These are phyloP conservation scores for Diaporthe eres DNA, from an alignment of 2,329 filamentous ascomycete species.

Conservation along the genomic window DNA sequence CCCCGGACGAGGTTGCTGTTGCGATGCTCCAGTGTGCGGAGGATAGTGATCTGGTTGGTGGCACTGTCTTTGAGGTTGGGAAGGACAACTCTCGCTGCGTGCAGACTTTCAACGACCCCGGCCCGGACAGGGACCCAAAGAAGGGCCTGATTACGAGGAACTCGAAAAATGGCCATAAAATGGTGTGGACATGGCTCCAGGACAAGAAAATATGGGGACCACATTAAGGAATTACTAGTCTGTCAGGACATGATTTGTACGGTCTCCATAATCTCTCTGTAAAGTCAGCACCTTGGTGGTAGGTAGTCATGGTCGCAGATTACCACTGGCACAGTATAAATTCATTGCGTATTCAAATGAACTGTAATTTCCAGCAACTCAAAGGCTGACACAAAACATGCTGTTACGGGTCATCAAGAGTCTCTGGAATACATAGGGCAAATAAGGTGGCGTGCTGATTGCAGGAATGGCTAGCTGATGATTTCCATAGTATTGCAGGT, in stretches of 20 bases:
- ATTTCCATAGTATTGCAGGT: neutral
- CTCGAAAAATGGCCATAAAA: constrained; percentile 45
- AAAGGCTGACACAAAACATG: neutral
- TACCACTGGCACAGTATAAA: neutral
- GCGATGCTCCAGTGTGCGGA: constrained; percentile 59
- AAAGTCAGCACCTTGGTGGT: neutral
- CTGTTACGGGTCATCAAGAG: neutral
- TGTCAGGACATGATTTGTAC: neutral
- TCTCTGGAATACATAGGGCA: neutral
- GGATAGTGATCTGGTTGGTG: constrained; percentile 52
- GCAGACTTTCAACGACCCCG: constrained; percentile 54
- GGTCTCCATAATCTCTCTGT: neutral
- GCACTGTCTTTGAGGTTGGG: constrained; percentile 59
- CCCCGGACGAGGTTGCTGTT: constrained; percentile 57
- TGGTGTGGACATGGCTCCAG: constrained; percentile 48
- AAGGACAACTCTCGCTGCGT: constrained; percentile 52
- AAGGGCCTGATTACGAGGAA: constrained; percentile 51
- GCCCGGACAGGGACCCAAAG: constrained; percentile 50
- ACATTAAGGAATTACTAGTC: neutral
- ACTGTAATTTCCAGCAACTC: neutral
- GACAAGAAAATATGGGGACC: constrained; percentile 47
- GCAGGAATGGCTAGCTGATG: neutral
- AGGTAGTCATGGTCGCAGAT: neutral
- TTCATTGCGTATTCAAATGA: neutral
- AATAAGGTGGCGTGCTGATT: neutral